Base-by-base conservation (phyloP, 441 rosid species). In the Populus hybrid region DNA sequence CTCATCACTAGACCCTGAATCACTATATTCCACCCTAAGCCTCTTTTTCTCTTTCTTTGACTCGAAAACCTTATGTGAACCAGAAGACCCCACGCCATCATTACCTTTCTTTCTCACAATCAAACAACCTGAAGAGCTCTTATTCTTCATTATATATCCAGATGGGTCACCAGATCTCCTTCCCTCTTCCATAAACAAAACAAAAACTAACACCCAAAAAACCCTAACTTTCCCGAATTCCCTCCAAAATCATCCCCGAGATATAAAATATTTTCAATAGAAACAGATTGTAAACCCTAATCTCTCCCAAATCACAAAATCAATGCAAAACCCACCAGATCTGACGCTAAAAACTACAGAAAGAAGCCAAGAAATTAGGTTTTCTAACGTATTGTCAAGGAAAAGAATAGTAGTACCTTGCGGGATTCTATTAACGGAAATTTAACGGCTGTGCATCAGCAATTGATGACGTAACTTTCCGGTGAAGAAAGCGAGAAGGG, bases 1-100 rank as follows among this genome's bases (percentile, higher is more conserved):
- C 85, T 91, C 98, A 65, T 88, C 96, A 81, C 94, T 91, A 11
- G 96, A 91, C 74, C 87, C 95, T 1, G 93, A 91, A 79, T 91
- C 92, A 64, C 96, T 89, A 79, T 81, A 71, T 73, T 84, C 73
- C 79, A 85, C 68, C 88, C 92, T 90, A 9, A 85, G 85, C 86
- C 92, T 87, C 90, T 87, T 94, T 85, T 84, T 91, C 66, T 82
- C 87, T 80, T 77, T 85, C 80, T 87, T 88, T 1, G 87, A 79
- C 40, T 79, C 83, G 53, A 71, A 83, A 84, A 74, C 77, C 77
- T 82, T 86, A 31, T 65, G 83, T 16, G 85, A 74, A 66, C 85
- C 88, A 18, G 81, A 81, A 76, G 90, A 73, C 61, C 90, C 93
- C 64, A 79, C 40, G 69, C 73, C 83, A 80, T 74, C 90, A 79